Conservation (phyloP, 129 eudicot species). For the Heracleum sosnowskyi region DNA sequence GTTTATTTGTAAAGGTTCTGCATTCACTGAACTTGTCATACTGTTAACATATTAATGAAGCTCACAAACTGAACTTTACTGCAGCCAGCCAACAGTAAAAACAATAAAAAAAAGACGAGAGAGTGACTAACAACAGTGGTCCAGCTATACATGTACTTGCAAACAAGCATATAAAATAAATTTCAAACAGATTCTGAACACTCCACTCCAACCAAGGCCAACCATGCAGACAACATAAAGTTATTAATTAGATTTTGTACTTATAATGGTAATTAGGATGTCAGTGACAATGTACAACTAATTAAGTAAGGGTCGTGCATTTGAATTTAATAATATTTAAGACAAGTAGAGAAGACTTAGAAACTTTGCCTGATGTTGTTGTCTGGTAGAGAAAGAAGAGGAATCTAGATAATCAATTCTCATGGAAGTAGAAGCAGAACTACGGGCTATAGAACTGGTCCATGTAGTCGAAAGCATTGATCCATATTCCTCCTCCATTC, state of each 20-base stretch:
- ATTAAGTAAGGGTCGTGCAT: not conserved
- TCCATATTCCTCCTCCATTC: conserved; percentile 55
- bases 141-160: conserved; percentile 1
- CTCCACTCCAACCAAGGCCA: conserved; percentile 2
- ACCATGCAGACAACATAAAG: not conserved
- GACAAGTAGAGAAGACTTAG: not conserved
- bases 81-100: not conserved
- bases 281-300: not conserved
- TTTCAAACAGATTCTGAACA: not conserved
- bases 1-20: not conserved
- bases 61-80: not conserved
- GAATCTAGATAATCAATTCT: conserved; percentile 42
- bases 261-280: not conserved
- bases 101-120: not conserved
- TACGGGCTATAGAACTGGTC: conserved; percentile 38
- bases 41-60: not conserved
- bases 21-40: not conserved
- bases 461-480: conserved; percentile 38
- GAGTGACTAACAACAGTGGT: not conserved
- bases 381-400: conserved; percentile 34
- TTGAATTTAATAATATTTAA: not conserved
- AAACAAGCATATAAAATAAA: not conserved
- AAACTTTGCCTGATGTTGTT: conserved; percentile 33
- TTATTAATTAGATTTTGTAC: not conserved
- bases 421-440: conserved; percentile 59